Evolutionary conservation across 2,329 filamentous ascomycete genomes (phyloP).

Genomic region (Tympanopsis confertula): DNA sequence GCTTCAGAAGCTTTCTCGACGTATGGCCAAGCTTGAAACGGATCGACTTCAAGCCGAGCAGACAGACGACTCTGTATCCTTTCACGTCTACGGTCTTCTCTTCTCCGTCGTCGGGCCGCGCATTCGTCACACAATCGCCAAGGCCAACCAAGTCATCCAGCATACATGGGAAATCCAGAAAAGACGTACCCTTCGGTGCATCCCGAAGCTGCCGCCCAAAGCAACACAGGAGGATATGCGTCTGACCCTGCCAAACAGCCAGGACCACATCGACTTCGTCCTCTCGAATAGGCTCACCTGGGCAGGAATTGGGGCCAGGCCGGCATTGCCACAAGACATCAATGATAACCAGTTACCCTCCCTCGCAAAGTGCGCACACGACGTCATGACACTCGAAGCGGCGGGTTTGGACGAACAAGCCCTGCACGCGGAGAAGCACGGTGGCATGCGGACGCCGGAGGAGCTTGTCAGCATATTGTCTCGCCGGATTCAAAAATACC

Average conservation of each 20-base stretch:
- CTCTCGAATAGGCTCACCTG: too few species aligned
- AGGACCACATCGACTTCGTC: conserved; percentile 4
- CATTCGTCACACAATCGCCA: background rate
- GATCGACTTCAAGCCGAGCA: conserved; percentile 13
- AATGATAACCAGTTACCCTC: background rate
- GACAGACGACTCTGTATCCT: conserved; percentile 10
- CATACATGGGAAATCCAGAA: background rate
- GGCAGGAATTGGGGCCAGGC: too few species aligned
- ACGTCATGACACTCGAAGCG: background rate
- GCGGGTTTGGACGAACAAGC: background rate
- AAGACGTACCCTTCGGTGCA: background rate
- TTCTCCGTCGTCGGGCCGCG: background rate
- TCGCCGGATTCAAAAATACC: conserved; percentile 15
- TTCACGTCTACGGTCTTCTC: conserved; percentile 5
- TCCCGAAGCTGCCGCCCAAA: background rate
- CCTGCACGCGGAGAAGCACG: background rate
- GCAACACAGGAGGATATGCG: background rate
- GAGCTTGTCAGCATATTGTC: conserved; percentile 9
- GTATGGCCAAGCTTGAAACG: conserved; percentile 30
- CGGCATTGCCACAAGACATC: background rate
- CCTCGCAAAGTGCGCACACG: too few species aligned
- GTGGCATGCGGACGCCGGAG: background rate
- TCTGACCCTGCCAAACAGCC: background rate
- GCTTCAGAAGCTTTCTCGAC: conserved; percentile 27
- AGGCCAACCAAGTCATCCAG: background rate